These are phyloP conservation scores for Arabidopsis lyrata DNA, from an alignment of 441 rosid species.

Conservation along the genomic window DNA sequence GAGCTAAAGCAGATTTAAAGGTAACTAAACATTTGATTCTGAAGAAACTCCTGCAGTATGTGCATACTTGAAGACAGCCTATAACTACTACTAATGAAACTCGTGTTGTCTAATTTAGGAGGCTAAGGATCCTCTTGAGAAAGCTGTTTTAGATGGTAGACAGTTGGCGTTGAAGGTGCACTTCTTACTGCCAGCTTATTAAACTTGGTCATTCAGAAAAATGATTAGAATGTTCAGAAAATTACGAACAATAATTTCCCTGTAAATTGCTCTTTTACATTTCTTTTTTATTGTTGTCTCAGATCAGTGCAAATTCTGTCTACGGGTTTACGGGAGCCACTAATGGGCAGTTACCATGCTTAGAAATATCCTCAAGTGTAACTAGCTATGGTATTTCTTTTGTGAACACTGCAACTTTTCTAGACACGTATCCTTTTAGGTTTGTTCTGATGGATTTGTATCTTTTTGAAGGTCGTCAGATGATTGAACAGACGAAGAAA, in stretches of 20 bases:
- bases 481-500: slow-evolving; percentile 97
- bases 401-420: slow-evolving; percentile 15
- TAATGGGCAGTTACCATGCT: slow-evolving; percentile 90
- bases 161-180: slow-evolving; percentile 94
- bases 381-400: slow-evolving; percentile 89
- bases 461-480: slow-evolving; percentile 79
- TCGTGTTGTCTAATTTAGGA: slow-evolving; percentile 60
- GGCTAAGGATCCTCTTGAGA: slow-evolving; percentile 97
- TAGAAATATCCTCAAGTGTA: slow-evolving; percentile 98
- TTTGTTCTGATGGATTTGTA: slow-evolving; percentile 47
- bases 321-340: slow-evolving; percentile 99
- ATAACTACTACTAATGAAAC: slow-evolving; percentile 18
- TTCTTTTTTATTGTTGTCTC: slow-evolving; percentile 44
- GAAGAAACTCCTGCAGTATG: slow-evolving; percentile 32
- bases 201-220: slow-evolving; percentile 22
- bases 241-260: background rate
- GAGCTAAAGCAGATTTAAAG: slow-evolving; percentile 98
- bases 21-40: slow-evolving; percentile 46
- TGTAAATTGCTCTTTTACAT: slow-evolving; percentile 32
- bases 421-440: slow-evolving; percentile 21
- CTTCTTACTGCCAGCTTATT: slow-evolving; percentile 26
- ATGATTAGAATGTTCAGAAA: slow-evolving; percentile 2
- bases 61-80: slow-evolving; percentile 23
- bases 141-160: slow-evolving; percentile 98
- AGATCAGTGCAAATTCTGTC: slow-evolving; percentile 98